Evolutionary conservation across 2,329 filamentous ascomycete species (phyloP), one percentile per base, ranked within the genome.

Genomic region (Colletotrichum gloeosporioides): DNA sequence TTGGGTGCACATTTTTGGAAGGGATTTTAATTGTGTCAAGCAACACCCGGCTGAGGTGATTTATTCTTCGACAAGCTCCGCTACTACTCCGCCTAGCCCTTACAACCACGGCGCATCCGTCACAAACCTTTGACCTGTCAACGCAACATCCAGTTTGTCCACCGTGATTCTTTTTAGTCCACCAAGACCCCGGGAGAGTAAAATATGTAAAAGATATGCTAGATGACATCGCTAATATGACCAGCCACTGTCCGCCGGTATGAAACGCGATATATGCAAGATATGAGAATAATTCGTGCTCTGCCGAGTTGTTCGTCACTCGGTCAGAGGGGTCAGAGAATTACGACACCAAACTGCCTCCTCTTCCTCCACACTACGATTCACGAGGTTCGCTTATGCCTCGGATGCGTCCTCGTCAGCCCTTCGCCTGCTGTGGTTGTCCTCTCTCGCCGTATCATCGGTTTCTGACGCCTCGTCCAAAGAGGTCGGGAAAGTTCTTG

Each of bases 381-480:
- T 55, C 16, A 31, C 70, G n/a, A 29, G 9, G 39, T 57, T 64
- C 27, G 39, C 29, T 36, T 34, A 68, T 29, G 62, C 53, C n/a
- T 70, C 75, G 13, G 49, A 44, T 27, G 59, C 36, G 7, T 36
- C 32, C 10, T 59, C 62, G 15, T 75, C 62, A 18, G 27, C 32
- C n/a, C 32, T 55, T 25, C 57, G 62, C 32, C 67, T 49, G 55
- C 61, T 69, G 64, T 59, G 22, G n/a, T 44, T 73, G 25, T 73
- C 74, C 32, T 74, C 74, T 31, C 49, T 73, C n/a, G 74, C 74
- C n/a, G 74, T 76, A 31, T 76, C 74, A 18, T 76, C 74, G 32
- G 74, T 76, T 65, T 76, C 74, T 39, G 72, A 71, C n/a, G 73
- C 73, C n/a, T 76, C 74, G 34, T 76, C 74, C 5, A 39, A 39